A percentile compares a stretch with the other conserved stretches of the same genome.
Conservation (phyloP, 371 early-diverging fungal species). For the Mycotypha africana region DNA sequence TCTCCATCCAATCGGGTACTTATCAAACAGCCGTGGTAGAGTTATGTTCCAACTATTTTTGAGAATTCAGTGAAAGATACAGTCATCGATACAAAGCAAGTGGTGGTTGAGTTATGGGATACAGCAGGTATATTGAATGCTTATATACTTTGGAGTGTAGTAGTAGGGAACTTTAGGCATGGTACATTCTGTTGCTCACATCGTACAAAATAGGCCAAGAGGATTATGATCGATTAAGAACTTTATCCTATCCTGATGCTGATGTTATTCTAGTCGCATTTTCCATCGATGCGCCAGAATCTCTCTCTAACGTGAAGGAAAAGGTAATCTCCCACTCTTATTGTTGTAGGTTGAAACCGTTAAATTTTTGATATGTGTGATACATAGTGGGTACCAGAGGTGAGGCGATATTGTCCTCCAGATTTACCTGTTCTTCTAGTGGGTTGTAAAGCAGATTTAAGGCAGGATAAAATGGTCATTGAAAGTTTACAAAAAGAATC, state of each 20-base stretch:
- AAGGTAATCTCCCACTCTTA: too few species aligned
- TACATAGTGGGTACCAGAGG: conserved; percentile 47
- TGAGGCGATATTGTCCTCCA: conserved; percentile 30
- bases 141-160: too few species aligned
- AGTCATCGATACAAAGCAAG: conserved; percentile 47
- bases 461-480: conserved; percentile 29
- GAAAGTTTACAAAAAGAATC: conserved; percentile 14
- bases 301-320: conserved; percentile 49
- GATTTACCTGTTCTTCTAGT: conserved; percentile 43
- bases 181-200: too few species aligned
- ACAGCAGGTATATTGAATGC: conserved; percentile 54
- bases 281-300: conserved; percentile 53
- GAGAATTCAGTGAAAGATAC: conserved; percentile 57
- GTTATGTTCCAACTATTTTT: conserved; percentile 68
- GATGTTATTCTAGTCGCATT: conserved; percentile 49
- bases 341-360: too few species aligned
- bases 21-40: too few species aligned
- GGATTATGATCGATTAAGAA: conserved; percentile 41
- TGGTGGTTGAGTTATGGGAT: conserved; percentile 64
- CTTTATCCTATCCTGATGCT: conserved; percentile 45
- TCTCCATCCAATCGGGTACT: too few species aligned
- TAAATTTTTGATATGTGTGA: neutral
- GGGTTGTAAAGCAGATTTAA: conserved; percentile 46
- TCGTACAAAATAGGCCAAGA: conserved; percentile 27
- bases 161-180: too few species aligned